Base-by-base conservation (phyloP, 2,329 filamentous ascomycete species). In the Fusarium bactridioides region DNA sequence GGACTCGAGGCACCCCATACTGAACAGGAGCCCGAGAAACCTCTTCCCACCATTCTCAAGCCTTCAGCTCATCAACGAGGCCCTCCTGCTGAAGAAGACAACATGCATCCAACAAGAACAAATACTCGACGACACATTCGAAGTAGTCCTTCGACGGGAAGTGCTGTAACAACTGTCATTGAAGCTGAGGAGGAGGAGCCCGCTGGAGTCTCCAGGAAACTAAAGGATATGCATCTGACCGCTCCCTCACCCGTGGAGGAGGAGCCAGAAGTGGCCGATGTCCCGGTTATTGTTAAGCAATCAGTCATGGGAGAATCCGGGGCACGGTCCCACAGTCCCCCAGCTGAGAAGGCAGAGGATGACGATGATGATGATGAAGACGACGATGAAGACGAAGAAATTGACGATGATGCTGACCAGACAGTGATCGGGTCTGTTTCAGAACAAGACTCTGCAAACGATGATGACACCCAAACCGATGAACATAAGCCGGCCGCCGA, bases 71-170 rank as follows among this genome's bases (percentile, higher is more conserved):
- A 78, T 45, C 77, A 78, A 51, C 74, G 77, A 13, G 79, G 79
- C 16, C 70, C 73, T 54, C 64, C 77, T 67, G 79, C 81, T 67
- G 82, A 85, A 57, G 85, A 87, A 56, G 83, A 89, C 72, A 81
- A 87, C 82, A 74, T 84, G 83, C 79, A 89, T 81, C 77, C 89
- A 80, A 71, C 89, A 80, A 85, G 80, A 43, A 90, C 92, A 59
- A 97, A 94, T 77, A 95, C 94, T 10, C 91, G 95, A 78, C 88
- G 94, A 71, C 94, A 97, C 80, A 91, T 90, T 74, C 87, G 94
- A 76, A 93, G 93, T 80, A 95, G 91, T 72, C 92, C 93, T 29
- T 95, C 93, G 19, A 92, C 92, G 19, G 92, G 93, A 54, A 94
- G 91, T 59, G 88, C 91, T 9, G 92, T 97, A 25, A 90, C 91